phyloP scores from a whole-genome alignment of 2,329 filamentous ascomycete genomes.

The Westerdykella ornata region DNA sequence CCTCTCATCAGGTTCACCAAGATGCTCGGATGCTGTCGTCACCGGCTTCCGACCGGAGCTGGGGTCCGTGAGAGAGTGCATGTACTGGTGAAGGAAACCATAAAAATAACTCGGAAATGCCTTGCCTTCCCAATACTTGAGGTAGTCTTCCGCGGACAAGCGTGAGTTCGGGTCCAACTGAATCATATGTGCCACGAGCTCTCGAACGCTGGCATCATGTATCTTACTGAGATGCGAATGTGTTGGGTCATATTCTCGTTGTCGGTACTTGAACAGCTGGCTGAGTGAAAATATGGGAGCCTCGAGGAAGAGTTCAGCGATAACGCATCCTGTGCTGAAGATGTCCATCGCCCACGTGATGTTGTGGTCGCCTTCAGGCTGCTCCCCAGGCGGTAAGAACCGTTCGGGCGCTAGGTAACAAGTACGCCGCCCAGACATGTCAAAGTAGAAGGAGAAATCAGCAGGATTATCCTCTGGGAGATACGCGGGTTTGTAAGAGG shows the following conservation, averaged over 20 bases:
- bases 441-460: constrained; percentile 97
- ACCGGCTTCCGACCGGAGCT: constrained; percentile 69
- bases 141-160: constrained; percentile 88
- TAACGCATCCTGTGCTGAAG: constrained; percentile 93
- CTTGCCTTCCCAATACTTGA: constrained; percentile 85
- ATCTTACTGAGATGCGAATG: constrained; percentile 78
- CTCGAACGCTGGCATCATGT: constrained; percentile 75
- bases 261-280: constrained; percentile 89
- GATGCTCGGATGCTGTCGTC: constrained; percentile 61
- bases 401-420: constrained; percentile 94
- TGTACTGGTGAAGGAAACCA: constrained; percentile 94
- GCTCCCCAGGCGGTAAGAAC: constrained; percentile 67
- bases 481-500: constrained; percentile 88
- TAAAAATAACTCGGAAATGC: constrained; percentile 97
- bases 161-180: constrained; percentile 85
- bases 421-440: constrained; percentile 81
- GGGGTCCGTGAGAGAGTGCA: constrained; percentile 90
- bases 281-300: constrained; percentile 95
- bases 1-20: constrained; percentile 83
- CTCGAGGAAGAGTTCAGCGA: constrained; percentile 92
- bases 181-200: constrained; percentile 93
- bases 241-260: constrained; percentile 84
- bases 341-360: constrained; percentile 96
- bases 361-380: constrained; percentile 55
- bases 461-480: constrained; percentile 94